Evolutionary conservation across 2,329 filamentous ascomycete species (phyloP), one percentile per base, ranked within the genome.

Genomic region (Penicillium nordicum): DNA sequence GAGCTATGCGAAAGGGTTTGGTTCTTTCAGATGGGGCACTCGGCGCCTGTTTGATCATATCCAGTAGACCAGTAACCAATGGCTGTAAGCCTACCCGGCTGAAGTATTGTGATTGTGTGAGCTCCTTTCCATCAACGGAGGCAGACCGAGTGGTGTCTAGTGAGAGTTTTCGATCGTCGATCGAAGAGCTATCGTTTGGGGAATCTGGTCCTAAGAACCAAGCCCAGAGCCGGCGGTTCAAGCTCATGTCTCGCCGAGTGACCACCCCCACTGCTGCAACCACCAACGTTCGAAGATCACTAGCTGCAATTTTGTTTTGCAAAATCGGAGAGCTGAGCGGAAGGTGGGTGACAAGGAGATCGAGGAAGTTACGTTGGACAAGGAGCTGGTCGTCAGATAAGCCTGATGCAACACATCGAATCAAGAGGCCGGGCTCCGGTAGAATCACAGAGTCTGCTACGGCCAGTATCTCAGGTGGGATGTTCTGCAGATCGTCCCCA

Each of bases 151-250:
- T 58, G 36, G 60, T 72, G 8, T 69, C 68, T 2, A 67, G 64
- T 9, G 68, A 62, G 27, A 65, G 58, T 53, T 69, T 63, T 32
- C 64, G 58, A 29, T 62, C 63, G 40, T 74, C 72, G 6, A 66
- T 59, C 41, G 70, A 68, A 25, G 65, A 41, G 50, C 72, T 64
- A 53, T 74, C 75, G 42, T 68, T 67, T 4, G 73, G 61, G n/a
- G 79, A 72, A 51, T 85, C 90, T 3, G 92, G 92, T 0, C 94
- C 94, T 2, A 99, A 80, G 58, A 97, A 87, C 94, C 94, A 99
- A 42, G 89, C 86, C 92, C 93, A 97, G n/a, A 99, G 78, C 37
- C 94, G 85, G 65, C 94, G 82, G 71, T 99, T 99, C 47, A 99
- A 78, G 69, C 93, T 96, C 94, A 99, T 99, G 62, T 99, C 94